phyloP scores from a whole-genome alignment of 2,329 filamentous ascomycete species.

The Cadophora sp. region DNA sequence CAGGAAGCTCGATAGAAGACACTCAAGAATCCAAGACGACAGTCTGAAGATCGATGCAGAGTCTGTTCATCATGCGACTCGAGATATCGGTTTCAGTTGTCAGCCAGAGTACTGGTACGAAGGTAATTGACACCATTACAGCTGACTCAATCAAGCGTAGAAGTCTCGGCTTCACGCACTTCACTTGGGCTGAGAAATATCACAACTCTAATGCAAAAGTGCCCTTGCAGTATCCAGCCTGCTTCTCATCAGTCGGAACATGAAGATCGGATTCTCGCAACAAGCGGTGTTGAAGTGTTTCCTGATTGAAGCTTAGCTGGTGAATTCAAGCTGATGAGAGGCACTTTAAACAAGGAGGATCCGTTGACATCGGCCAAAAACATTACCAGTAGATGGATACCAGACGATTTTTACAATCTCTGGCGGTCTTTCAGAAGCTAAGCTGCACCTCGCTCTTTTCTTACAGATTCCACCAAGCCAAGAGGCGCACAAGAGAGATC shows the following conservation, averaged over 20 bases:
- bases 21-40: background rate
- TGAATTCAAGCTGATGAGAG: background rate
- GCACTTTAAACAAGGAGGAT: background rate
- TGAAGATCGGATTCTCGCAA: background rate
- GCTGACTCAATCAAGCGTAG: background rate
- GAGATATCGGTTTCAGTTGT: background rate
- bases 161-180: background rate
- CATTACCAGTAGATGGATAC: background rate
- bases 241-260: background rate
- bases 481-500: constrained; percentile 18
- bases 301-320: background rate
- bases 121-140: background rate
- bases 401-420: background rate
- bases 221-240: background rate
- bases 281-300: background rate
- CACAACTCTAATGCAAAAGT: background rate
- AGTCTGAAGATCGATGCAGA: background rate
- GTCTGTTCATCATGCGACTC: background rate
- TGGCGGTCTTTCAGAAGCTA: background rate
- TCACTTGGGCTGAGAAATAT: background rate
- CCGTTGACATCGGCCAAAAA: background rate
- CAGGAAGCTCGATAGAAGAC: background rate
- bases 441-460: constrained; percentile 21
- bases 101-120: background rate
- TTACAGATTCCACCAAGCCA: constrained; percentile 19